Conservation (phyloP, 306 rosid genomes). For the Casuarina equisetifolia region DNA sequence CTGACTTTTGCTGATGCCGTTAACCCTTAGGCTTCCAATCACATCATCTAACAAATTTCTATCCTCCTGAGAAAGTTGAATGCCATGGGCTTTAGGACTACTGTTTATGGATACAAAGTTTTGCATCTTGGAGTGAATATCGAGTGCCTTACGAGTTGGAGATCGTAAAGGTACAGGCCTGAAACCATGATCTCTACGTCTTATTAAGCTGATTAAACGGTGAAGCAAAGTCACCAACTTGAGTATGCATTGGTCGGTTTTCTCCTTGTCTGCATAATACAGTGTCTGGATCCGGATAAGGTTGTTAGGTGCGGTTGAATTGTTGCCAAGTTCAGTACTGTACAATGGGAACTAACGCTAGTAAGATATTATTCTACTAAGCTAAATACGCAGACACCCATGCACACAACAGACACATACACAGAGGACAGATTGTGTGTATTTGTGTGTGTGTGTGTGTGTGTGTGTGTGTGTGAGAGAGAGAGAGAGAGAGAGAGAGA, state of each 20-base stretch:
- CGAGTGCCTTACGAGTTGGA: constrained; percentile 55
- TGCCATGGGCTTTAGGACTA: constrained; percentile 26
- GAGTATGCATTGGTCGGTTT: constrained; percentile 59
- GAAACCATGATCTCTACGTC: constrained; percentile 49
- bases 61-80: constrained; percentile 52
- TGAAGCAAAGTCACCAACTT: constrained; percentile 76
- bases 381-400: not conserved
- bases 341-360: constrained; percentile 23
- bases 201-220: constrained; percentile 54
- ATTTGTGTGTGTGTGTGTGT: too few species aligned
- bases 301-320: constrained; percentile 36
- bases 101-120: constrained; percentile 34
- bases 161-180: constrained; percentile 53
- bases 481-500: not conserved
- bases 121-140: constrained; percentile 62
- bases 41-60: constrained; percentile 59
- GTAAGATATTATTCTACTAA: not conserved
- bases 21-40: constrained; percentile 37
- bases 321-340: constrained; percentile 67
- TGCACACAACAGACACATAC: constrained; percentile 2
- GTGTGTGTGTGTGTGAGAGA: not conserved
- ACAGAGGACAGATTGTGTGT: not conserved
- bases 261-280: constrained; percentile 75
- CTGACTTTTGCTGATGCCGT: constrained; percentile 67
- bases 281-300: constrained; percentile 78